Evolutionary conservation across 2,329 filamentous ascomycete genomes (phyloP).

Genomic region (Hymenoscyphus occultus): DNA sequence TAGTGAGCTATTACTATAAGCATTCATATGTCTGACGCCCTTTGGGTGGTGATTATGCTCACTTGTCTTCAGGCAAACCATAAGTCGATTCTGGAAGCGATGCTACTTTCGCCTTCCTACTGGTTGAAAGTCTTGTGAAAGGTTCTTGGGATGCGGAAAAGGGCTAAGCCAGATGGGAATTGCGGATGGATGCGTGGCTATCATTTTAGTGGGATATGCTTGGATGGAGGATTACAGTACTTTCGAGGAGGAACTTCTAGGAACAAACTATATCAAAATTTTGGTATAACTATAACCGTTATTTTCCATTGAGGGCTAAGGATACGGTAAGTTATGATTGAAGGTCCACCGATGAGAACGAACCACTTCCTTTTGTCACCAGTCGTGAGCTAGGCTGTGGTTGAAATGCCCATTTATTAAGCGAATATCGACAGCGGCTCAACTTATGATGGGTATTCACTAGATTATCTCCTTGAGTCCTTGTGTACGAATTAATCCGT

Average conservation of each 20-base stretch:
- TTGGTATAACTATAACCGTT: slow-evolving; percentile 15
- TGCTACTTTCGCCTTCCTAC: background rate
- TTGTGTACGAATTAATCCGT: no score
- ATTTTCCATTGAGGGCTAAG: background rate
- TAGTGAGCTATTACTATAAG: slow-evolving; percentile 8
- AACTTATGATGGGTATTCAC: no score
- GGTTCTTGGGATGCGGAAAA: background rate
- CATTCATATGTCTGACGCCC: slow-evolving; percentile 12
- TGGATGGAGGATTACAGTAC: background rate
- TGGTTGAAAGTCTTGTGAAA: background rate
- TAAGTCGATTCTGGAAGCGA: slow-evolving; percentile 6
- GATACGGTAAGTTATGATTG: background rate
- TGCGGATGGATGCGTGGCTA: slow-evolving; percentile 2
- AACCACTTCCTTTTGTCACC: no score
- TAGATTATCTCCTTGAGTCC: no score
- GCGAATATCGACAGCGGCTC: no score
- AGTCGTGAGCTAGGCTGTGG: no score
- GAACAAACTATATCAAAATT: slow-evolving; percentile 23
- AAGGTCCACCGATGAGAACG: no score
- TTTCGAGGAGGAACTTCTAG: background rate
- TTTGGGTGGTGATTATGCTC: slow-evolving; percentile 11
- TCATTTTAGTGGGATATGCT: background rate
- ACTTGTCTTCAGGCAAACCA: slow-evolving; percentile 16
- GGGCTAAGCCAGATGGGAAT: background rate
- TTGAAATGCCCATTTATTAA: no score